phyloP scores from a whole-genome alignment of 2,329 filamentous ascomycete genomes.

The Thielaviopsis populi region DNA sequence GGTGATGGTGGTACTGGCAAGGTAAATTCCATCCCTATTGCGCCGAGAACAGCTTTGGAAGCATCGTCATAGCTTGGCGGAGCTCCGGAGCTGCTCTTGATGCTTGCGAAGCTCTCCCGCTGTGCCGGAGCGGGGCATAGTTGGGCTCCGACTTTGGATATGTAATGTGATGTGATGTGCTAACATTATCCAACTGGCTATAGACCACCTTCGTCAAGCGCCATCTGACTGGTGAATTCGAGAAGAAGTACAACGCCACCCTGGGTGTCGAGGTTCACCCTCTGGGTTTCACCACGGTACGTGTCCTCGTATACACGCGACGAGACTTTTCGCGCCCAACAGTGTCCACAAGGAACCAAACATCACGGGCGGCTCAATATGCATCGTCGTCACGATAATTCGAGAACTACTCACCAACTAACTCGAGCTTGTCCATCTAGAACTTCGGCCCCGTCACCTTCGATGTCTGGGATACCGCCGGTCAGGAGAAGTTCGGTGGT shows the following conservation, averaged over 20 bases:
- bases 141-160: not conserved
- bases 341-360: not conserved
- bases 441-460: conserved; percentile 97
- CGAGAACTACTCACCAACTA: not conserved
- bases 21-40: conserved; percentile 34
- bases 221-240: conserved; percentile 98
- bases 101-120: not conserved
- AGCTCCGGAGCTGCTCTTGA: not conserved
- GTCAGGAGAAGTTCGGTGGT: conserved; percentile 99
- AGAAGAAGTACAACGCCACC: conserved; percentile 99
- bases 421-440: conserved; percentile 33
- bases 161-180: not conserved
- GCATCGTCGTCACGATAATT: not conserved
- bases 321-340: conserved; percentile 16
- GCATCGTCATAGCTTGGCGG: not conserved
- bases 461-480: conserved; percentile 98
- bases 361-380: not conserved
- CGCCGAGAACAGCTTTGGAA: not conserved
- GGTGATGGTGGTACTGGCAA: conserved; percentile 99
- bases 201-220: conserved; percentile 99
- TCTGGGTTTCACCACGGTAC: conserved; percentile 92
- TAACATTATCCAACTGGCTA: not conserved
- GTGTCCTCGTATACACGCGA: conserved; percentile 28
- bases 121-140: conserved; percentile 13
- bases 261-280: conserved; percentile 99